Percentiles rank a stretch among this genome's conserved stretches.
phyloP scores from a whole-genome alignment of 2,329 filamentous ascomycete genomes.

The Chaetomiaceae sp. region DNA sequence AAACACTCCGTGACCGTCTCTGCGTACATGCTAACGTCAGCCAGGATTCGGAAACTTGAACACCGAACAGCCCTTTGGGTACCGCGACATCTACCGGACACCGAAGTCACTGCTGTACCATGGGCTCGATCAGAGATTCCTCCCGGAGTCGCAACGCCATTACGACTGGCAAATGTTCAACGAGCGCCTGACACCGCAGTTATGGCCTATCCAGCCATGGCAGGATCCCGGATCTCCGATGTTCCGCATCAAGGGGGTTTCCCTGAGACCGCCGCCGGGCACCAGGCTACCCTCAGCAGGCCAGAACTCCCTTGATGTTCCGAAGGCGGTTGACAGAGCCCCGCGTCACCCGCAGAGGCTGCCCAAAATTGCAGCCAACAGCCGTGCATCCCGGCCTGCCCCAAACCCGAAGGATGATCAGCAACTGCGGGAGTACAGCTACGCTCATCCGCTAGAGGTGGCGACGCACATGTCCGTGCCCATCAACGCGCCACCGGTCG shows the following conservation, averaged over 20 bases:
- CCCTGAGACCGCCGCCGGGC: not conserved
- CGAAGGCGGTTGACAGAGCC: no score
- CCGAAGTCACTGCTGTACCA: conserved; percentile 1
- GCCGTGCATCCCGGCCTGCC: not conserved
- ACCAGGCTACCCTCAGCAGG: not conserved
- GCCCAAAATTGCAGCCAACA: not conserved
- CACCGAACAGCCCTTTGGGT: conserved; percentile 18
- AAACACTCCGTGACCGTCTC: not conserved
- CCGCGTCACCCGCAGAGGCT: not conserved
- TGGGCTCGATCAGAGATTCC: not conserved
- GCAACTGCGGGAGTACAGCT: conserved; percentile 28
- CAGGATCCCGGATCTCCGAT: conserved; percentile 3
- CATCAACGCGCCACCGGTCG: conserved; percentile 32
- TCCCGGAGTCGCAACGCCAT: conserved; percentile 5
- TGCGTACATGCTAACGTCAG: not conserved
- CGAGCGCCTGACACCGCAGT: not conserved
- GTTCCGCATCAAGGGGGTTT: not conserved
- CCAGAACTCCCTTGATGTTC: not conserved
- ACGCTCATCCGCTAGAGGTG: conserved; percentile 24
- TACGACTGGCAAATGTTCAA: conserved; percentile 18
- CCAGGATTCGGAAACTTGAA: conserved; percentile 2
- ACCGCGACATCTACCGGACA: conserved; percentile 20
- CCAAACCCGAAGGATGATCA: conserved; percentile 5
- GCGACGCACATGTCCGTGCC: conserved; percentile 31
- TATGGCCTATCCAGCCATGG: conserved; percentile 14